Evolutionary conservation across 331 rosid species (phyloP).

Genomic region (Rosa hybrid): DNA sequence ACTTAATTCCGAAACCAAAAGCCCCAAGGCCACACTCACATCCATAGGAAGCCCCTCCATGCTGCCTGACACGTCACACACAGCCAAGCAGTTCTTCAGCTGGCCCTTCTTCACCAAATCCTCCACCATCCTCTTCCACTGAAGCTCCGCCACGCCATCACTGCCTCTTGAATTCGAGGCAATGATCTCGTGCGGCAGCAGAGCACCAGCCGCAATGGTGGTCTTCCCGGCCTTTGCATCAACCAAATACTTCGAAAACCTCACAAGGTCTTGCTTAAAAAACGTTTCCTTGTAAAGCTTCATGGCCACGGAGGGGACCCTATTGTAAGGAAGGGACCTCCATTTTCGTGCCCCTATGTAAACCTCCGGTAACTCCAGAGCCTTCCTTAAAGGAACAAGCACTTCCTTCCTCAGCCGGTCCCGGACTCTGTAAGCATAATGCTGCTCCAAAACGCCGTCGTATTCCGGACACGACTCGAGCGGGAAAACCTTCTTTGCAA

Average conservation of each 20-base stretch:
- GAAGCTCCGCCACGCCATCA: slow-evolving; percentile 9
- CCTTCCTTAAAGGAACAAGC: neutral
- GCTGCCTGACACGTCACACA: neutral
- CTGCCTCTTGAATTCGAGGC: neutral
- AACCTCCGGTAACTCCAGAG: slow-evolving; percentile 1
- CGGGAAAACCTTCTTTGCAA: neutral
- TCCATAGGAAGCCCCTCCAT: neutral
- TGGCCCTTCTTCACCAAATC: neutral
- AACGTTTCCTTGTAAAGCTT: neutral
- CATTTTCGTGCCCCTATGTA: neutral
- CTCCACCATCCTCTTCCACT: slow-evolving; percentile 3
- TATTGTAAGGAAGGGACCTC: neutral
- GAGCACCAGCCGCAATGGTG: neutral
- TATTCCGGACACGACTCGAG: neutral
- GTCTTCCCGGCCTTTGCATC: neutral
- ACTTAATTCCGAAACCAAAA: neutral
- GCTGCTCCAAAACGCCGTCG: neutral
- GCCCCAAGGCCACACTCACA: neutral
- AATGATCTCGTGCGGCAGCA: neutral
- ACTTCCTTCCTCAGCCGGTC: slow-evolving; percentile 1
- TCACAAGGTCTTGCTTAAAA: neutral
- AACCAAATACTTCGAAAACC: neutral
- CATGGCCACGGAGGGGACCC: neutral
- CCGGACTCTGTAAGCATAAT: neutral
- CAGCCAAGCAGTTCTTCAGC: neutral